Percentiles rank a stretch among this genome's conserved stretches.
These are phyloP conservation scores for Tetracentron sinense DNA, from an alignment of 164 flowering plant species.

Conservation along the genomic window DNA sequence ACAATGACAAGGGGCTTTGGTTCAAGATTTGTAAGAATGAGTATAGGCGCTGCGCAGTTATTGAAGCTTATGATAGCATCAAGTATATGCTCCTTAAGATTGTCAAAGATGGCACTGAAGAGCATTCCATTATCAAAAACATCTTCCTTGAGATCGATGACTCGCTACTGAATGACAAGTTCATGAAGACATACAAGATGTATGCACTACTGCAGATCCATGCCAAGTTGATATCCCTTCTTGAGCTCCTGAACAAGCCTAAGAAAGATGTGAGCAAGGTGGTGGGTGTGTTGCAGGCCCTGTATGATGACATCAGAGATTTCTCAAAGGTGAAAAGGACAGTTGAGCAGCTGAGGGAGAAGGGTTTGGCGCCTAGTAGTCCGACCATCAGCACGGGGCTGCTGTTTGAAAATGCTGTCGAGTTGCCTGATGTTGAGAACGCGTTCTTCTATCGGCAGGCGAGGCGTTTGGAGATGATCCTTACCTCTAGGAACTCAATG, in stretches of 20 bases:
- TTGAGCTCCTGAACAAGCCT: slow-evolving; percentile 35
- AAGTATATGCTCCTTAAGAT: slow-evolving; percentile 46
- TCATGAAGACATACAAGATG: slow-evolving; percentile 48
- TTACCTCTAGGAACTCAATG: slow-evolving; percentile 61
- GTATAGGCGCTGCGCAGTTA: slow-evolving; percentile 63
- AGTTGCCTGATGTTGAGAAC: slow-evolving; percentile 40
- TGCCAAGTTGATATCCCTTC: slow-evolving; percentile 38
- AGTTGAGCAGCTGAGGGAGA: slow-evolving; percentile 41
- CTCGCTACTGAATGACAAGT: slow-evolving; percentile 43
- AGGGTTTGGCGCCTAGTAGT: slow-evolving; percentile 49
- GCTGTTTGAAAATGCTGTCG: too few relatives aligned
- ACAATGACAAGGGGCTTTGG: slow-evolving; percentile 68
- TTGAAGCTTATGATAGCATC: slow-evolving; percentile 60
- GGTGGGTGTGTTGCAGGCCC: slow-evolving; percentile 54
- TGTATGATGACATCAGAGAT: slow-evolving; percentile 56
- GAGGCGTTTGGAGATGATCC: slow-evolving; percentile 56
- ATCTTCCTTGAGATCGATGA: slow-evolving; percentile 61
- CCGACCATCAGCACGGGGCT: slow-evolving; percentile 26
- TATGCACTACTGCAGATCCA: slow-evolving; percentile 43
- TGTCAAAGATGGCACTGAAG: slow-evolving; percentile 40
- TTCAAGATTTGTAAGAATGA: slow-evolving; percentile 59
- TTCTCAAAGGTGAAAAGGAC: slow-evolving; percentile 41
- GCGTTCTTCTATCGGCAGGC: slow-evolving; percentile 51
- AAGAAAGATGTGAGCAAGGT: too few relatives aligned
- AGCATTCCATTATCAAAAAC: slow-evolving; percentile 45